Evolutionary conservation across 1,139 yeast genomes (phyloP).

Genomic region (Sugiyamaella neomexicana): DNA sequence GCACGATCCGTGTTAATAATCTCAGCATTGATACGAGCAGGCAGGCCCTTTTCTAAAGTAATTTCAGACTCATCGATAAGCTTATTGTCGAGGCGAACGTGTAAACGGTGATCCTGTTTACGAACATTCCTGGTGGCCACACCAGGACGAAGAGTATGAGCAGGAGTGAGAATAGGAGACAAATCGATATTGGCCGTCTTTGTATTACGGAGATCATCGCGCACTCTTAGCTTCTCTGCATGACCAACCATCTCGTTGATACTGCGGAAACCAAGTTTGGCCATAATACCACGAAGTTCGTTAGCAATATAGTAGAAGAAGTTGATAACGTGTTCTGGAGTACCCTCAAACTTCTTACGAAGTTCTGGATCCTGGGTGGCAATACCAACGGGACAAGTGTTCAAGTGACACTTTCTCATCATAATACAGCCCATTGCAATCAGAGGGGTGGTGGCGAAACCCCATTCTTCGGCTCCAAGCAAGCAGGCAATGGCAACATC

Average conservation of each 20-base stretch:
- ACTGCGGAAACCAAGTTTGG: slow-evolving; percentile 90
- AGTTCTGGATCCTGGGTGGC: slow-evolving; percentile 97
- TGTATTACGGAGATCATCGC: slow-evolving; percentile 82
- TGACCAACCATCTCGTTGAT: slow-evolving; percentile 98
- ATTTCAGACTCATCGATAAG: slow-evolving; percentile 93
- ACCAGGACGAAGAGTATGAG: slow-evolving; percentile 96
- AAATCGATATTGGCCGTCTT: slow-evolving; percentile 91
- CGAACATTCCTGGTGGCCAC: slow-evolving; percentile 91
- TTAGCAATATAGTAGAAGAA: slow-evolving; percentile 93
- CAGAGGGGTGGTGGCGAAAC: slow-evolving; percentile 95
- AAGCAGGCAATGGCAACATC: slow-evolving; percentile 95
- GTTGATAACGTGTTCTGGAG: slow-evolving; percentile 98
- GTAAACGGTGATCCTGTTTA: slow-evolving; percentile 92
- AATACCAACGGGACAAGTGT: slow-evolving; percentile 97
- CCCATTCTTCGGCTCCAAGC: slow-evolving; percentile 98
- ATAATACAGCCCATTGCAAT: slow-evolving; percentile 97
- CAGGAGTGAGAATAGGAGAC: slow-evolving; percentile 93
- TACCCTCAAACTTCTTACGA: slow-evolving; percentile 89
- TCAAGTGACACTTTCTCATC: slow-evolving; percentile 91
- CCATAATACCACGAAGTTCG: slow-evolving; percentile 91
- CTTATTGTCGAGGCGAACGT: slow-evolving; percentile 91
- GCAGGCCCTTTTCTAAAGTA: slow-evolving; percentile 90
- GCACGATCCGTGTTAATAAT: slow-evolving; percentile 96
- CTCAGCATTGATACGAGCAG: slow-evolving; percentile 89
- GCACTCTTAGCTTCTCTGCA: slow-evolving; percentile 82